Conservation (phyloP, 441 rosid species). For the Populus hybrid region DNA sequence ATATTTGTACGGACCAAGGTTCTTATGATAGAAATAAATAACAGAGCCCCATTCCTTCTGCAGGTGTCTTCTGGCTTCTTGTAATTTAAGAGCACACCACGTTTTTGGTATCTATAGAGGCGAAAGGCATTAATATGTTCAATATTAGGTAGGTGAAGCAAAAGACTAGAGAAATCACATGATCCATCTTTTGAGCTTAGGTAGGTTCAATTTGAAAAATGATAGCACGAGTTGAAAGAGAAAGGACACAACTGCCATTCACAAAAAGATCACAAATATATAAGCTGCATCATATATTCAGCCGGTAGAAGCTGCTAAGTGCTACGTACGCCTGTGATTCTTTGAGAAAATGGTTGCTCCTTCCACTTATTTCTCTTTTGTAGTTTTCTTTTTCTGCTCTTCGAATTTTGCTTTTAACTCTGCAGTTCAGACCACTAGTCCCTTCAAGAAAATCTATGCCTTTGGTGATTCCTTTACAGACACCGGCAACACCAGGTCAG, state of each 20-base stretch:
- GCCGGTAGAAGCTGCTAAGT: not conserved
- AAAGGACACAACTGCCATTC: not conserved
- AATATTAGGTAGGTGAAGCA: not conserved
- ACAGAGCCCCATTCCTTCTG: not conserved
- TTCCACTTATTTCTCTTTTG: constrained; percentile 9
- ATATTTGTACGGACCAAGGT: not conserved
- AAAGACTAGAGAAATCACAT: not conserved
- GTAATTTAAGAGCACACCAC: not conserved
- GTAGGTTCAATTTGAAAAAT: not conserved
- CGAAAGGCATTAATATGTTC: not conserved
- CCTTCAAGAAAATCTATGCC: constrained; percentile 75
- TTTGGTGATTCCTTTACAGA: constrained; percentile 94
- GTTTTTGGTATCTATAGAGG: not conserved
- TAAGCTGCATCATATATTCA: not conserved
- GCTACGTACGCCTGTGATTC: not conserved
- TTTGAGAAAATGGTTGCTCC: constrained; percentile 19
- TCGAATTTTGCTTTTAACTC: constrained; percentile 16
- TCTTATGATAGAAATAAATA: no score
- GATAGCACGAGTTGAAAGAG: not conserved
- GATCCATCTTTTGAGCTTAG: no score
- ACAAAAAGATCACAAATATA: not conserved
- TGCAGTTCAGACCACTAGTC: constrained; percentile 17
- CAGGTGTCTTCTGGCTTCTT: not conserved
- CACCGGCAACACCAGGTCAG: constrained; percentile 81
- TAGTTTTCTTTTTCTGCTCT: constrained; percentile 19